A percentile compares a stretch with the other conserved stretches of the same genome.
These are phyloP conservation scores for Carex littledalei DNA, from an alignment of 176 grass and related monocot species.

Conservation along the genomic window DNA sequence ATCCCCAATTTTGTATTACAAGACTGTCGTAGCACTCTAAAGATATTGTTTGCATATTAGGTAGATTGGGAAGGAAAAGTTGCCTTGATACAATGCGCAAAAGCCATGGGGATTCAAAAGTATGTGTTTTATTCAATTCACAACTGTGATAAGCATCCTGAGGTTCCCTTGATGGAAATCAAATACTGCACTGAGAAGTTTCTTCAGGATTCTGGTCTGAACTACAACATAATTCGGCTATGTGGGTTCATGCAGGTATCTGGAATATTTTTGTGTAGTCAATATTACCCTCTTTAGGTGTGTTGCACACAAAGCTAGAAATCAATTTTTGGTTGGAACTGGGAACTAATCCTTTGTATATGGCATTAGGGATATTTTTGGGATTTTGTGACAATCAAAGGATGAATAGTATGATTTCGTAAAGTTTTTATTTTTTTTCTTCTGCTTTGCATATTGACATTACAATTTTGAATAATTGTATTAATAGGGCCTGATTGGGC, in stretches of 20 bases:
- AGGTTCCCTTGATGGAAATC: conserved; percentile 99
- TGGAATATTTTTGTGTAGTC: neutral
- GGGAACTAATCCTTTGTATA: neutral
- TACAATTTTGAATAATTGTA: neutral
- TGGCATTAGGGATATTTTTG: neutral
- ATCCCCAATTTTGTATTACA: neutral
- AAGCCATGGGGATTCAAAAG: conserved; percentile 98
- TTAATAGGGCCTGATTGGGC: conserved; percentile 86
- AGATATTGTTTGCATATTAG: conserved; percentile 54
- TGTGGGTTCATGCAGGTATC: conserved; percentile 92
- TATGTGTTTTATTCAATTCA: conserved; percentile 97
- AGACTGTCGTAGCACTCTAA: neutral
- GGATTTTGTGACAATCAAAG: neutral
- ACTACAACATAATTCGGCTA: conserved; percentile 72
- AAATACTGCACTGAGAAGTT: conserved; percentile 98
- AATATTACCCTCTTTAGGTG: neutral
- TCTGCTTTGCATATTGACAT: neutral
- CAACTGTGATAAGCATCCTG: conserved; percentile 96
- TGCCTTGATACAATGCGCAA: conserved; percentile 96
- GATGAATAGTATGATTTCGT: neutral
- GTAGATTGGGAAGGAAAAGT: conserved; percentile 99
- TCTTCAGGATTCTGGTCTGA: conserved; percentile 75
- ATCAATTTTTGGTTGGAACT: neutral
- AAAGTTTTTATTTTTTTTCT: neutral
- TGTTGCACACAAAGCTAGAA: neutral